Percentiles rank a stretch among this genome's conserved stretches.
Evolutionary conservation across 2,329 filamentous ascomycete genomes (phyloP).

Genomic region (Byssoonygena ceratinophila): DNA sequence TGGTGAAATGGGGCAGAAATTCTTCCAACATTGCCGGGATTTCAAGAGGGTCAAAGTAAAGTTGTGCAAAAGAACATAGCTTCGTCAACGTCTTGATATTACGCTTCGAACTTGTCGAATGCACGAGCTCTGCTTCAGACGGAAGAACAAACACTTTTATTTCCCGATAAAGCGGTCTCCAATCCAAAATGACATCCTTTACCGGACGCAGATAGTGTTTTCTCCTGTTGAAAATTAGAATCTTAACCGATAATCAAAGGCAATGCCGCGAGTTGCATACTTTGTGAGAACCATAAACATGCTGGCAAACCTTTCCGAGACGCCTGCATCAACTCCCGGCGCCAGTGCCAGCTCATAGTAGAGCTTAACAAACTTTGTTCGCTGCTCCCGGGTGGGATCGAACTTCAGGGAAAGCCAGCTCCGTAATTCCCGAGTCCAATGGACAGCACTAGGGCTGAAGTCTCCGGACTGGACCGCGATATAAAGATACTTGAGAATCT

Average conservation of each 20-base stretch:
- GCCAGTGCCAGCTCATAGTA: conserved; percentile 92
- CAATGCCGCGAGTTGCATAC: conserved; percentile 44
- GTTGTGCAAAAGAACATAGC: conserved; percentile 77
- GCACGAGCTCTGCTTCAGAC: conserved; percentile 59
- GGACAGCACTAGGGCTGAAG: conserved; percentile 82
- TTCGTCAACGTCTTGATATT: conserved; percentile 69
- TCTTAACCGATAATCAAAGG: background rate
- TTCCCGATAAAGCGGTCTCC: conserved; percentile 86
- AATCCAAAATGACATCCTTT: conserved; percentile 83
- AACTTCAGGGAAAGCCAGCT: conserved; percentile 97
- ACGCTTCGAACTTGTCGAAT: conserved; percentile 52
- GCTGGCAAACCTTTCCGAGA: conserved; percentile 82
- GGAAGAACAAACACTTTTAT: conserved; percentile 84
- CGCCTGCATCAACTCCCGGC: conserved; percentile 70
- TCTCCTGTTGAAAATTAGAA: conserved; percentile 47
- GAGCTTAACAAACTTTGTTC: conserved; percentile 73
- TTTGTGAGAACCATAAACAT: conserved; percentile 97
- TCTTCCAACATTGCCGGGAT: conserved; percentile 72
- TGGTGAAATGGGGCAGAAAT: conserved; percentile 78
- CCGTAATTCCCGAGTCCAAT: conserved; percentile 94
- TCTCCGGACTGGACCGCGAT: conserved; percentile 85
- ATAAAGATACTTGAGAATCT: conserved; percentile 89
- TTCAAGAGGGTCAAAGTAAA: conserved; percentile 85
- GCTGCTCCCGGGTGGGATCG: conserved; percentile 75
- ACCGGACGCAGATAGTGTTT: conserved; percentile 90